Base-by-base conservation (phyloP, 2,329 filamentous ascomycete species). In the Scedosporium apiospermum region DNA sequence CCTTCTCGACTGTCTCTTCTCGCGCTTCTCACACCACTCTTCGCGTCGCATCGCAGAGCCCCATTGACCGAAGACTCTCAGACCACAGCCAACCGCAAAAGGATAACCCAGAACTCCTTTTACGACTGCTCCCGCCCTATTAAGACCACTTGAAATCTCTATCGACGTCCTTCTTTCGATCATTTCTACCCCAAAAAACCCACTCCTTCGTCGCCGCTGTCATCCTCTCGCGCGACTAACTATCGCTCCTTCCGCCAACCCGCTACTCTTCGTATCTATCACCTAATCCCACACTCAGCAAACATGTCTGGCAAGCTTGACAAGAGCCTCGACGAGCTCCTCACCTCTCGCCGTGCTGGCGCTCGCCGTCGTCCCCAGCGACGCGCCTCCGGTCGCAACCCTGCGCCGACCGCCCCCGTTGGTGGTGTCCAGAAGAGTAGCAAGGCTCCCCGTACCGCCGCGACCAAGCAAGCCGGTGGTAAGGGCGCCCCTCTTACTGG, bases 261-360 rank as follows among this genome's bases (percentile, higher is more conserved):
- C 42, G 63, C 64, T 65, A 66, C 60, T 64, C 66, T 66, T 64
- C 64, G 65, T 62, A 64, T 66, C 62, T 55, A 63, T 58, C 63
- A 63, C 64, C 65, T 63, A 68, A 63, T 66, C 60, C 65, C 65
- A 64, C 67, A 64, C 21, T 64, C 66, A 66, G 72, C 77, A 88
- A 70, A 69, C 7, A 96, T 96, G 92, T 91, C 91, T 82, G 88
- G 86, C 81, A 97, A 97, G 81, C 89, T 99, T 73, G 92, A 97
- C 77, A 88, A 96, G 82, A 93, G 92, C 80, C 90, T 99, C 69
- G 95, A 98, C 76, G 92, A 97, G 80, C 97, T 99, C 78, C 88
- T 96, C 81, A 91, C 89, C 75, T 89, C 87, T 73, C 87, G 84
- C 75, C 84, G 82, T 70, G 78, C 79, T 70, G 83, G 76, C 78